phyloP scores from a whole-genome alignment of 2,329 filamentous ascomycete genomes.

The Penicillium sp. region DNA sequence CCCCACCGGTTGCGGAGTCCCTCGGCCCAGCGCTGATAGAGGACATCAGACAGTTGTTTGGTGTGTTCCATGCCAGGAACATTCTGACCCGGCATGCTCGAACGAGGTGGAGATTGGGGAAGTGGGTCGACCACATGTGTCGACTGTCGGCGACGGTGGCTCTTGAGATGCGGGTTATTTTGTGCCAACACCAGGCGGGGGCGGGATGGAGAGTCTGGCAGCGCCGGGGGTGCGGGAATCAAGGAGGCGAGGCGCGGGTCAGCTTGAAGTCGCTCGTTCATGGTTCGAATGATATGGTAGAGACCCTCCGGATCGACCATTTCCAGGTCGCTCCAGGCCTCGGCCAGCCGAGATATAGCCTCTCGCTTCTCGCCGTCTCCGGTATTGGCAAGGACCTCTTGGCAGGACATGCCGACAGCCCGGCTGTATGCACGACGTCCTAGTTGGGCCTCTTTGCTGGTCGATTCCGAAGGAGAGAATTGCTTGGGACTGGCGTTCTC shows the following conservation, averaged over 20 bases:
- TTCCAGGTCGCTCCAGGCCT: constrained; percentile 83
- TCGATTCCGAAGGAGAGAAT: constrained; percentile 32
- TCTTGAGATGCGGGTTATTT: constrained; percentile 82
- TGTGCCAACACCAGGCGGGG: constrained; percentile 74
- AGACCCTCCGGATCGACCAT: constrained; percentile 87
- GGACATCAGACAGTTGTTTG: constrained; percentile 82
- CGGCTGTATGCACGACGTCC: constrained; percentile 80
- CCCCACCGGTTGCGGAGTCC: constrained; percentile 74
- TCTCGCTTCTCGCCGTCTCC: constrained; percentile 72
- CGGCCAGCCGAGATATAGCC: constrained; percentile 76
- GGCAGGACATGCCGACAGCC: constrained; percentile 77
- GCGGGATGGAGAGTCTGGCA: constrained; percentile 47
- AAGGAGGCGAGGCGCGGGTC: constrained; percentile 43
- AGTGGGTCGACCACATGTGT: constrained; percentile 36
- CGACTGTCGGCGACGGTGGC: constrained; percentile 68
- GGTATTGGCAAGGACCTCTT: constrained; percentile 84
- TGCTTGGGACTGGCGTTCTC: constrained; percentile 45
- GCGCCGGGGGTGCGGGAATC: constrained; percentile 38
- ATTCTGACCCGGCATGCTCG: constrained; percentile 57
- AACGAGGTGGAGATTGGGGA: constrained; percentile 41
- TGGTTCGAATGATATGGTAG: constrained; percentile 76
- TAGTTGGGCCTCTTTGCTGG: constrained; percentile 77
- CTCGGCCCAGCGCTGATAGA: constrained; percentile 89
- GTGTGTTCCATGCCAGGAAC: constrained; percentile 86
- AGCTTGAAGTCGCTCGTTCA: constrained; percentile 69